Evolutionary conservation across 2,329 filamentous ascomycete genomes (phyloP).

Genomic region (Aureobasidium subglaciale): DNA sequence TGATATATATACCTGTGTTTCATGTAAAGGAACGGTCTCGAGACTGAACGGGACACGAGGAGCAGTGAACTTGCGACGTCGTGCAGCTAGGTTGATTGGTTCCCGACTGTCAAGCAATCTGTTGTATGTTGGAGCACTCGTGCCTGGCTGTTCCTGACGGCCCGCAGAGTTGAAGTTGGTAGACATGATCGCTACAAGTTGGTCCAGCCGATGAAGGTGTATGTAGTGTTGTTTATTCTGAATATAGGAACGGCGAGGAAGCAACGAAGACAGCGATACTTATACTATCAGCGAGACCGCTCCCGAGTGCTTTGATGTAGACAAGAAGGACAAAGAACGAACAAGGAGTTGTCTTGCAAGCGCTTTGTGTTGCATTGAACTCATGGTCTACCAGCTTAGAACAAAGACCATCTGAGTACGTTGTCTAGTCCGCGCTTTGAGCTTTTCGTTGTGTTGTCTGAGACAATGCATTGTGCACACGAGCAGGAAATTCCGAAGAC

Average conservation of each 20-base stretch:
- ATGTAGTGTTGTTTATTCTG: too few relatives aligned
- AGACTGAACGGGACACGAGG: too few relatives aligned
- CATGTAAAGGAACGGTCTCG: too few relatives aligned
- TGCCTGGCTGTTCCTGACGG: background rate
- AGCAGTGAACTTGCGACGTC: too few relatives aligned
- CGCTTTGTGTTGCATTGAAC: background rate
- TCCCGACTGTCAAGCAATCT: background rate
- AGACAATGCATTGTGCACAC: background rate
- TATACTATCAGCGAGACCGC: background rate
- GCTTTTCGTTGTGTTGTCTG: background rate
- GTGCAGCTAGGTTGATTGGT: background rate
- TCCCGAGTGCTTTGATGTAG: background rate
- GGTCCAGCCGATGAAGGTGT: too few relatives aligned
- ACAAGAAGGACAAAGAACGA: background rate
- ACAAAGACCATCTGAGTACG: background rate
- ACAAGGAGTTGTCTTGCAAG: background rate
- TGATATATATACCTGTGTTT: too few relatives aligned
- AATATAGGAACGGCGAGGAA: background rate
- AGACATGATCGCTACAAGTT: background rate
- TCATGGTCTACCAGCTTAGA: background rate
- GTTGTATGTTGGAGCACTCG: background rate
- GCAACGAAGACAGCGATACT: background rate
- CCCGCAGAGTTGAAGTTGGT: background rate
- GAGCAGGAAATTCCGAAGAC: too few relatives aligned
- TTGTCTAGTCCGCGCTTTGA: background rate